Evolutionary conservation across 2,329 filamentous ascomycete species (phyloP).

Genomic region (Pseudopyricularia cyperi): DNA sequence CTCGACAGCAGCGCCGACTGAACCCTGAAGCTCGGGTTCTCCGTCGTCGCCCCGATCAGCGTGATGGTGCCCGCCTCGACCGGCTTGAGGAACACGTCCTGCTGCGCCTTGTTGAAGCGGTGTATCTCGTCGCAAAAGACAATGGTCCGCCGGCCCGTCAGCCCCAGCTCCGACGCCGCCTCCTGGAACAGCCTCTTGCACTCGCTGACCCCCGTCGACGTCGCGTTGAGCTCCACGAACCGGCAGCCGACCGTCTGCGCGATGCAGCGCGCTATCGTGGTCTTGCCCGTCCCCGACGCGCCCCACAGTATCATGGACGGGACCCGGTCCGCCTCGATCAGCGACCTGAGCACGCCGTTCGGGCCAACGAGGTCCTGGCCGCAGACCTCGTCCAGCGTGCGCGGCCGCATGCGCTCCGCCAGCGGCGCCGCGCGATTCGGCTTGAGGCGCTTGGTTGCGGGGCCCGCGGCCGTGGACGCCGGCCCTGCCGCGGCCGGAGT

Average conservation of each 20-base stretch:
- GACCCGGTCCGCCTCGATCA: constrained; percentile 76
- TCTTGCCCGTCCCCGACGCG: constrained; percentile 69
- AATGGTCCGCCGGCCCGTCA: constrained; percentile 85
- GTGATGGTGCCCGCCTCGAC: constrained; percentile 87
- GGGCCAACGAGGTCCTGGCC: constrained; percentile 86
- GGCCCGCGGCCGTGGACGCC: constrained; percentile 17
- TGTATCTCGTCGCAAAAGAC: constrained; percentile 98
- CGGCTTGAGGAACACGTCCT: constrained; percentile 87
- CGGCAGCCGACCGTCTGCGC: constrained; percentile 69
- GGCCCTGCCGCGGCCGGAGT: background rate
- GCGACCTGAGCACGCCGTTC: constrained; percentile 67
- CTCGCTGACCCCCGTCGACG: constrained; percentile 73
- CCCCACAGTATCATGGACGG: constrained; percentile 96
- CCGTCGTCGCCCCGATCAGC: constrained; percentile 87
- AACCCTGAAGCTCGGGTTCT: constrained; percentile 92
- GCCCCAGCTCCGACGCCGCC: constrained; percentile 61
- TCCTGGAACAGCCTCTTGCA: constrained; percentile 87
- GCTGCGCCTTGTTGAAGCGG: constrained; percentile 80
- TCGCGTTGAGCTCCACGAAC: constrained; percentile 94
- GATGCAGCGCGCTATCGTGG: constrained; percentile 84
- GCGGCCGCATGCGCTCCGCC: constrained; percentile 86
- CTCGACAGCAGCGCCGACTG: constrained; percentile 76
- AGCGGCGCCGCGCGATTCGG: constrained; percentile 64
- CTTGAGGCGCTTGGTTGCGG: constrained; percentile 52
- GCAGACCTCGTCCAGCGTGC: constrained; percentile 69